A percentile compares a stretch with the other conserved stretches of the same genome.
These are phyloP conservation scores for Tardiomyces blankii DNA, from an alignment of 1,139 yeast genomes.

Conservation along the genomic window DNA sequence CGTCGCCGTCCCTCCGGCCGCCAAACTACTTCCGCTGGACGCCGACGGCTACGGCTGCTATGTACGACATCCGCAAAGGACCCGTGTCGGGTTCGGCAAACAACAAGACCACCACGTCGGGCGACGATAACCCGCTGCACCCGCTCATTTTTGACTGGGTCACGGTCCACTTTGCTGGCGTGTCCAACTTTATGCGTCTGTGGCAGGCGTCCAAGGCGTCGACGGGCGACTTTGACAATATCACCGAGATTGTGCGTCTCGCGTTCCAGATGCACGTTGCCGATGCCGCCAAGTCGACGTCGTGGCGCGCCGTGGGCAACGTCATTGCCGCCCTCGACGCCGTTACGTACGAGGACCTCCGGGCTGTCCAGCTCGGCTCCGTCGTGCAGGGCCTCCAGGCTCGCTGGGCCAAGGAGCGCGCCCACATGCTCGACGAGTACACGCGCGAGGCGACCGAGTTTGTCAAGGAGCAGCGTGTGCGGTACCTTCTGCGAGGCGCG, in stretches of 20 bases:
- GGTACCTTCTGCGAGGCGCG: conserved; percentile 63
- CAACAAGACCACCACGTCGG: background rate
- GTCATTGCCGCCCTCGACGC: conserved; percentile 25
- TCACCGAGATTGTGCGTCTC: conserved; percentile 31
- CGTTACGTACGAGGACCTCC: conserved; percentile 39
- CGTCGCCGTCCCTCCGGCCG: conserved; percentile 14
- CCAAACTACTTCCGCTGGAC: conserved; percentile 11
- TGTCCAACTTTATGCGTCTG: conserved; percentile 46
- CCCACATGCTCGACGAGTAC: conserved; percentile 41
- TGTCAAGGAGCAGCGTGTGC: conserved; percentile 68
- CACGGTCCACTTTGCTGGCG: conserved; percentile 42
- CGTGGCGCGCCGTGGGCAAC: conserved; percentile 10
- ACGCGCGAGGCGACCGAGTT: conserved; percentile 56
- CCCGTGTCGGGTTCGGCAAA: background rate
- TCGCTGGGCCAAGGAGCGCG: conserved; percentile 30
- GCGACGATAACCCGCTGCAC: conserved; percentile 21
- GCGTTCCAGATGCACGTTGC: conserved; percentile 25
- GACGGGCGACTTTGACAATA: conserved; percentile 38
- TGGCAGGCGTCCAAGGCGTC: conserved; percentile 64
- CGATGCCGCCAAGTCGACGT: conserved; percentile 14
- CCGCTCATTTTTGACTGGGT: conserved; percentile 45
- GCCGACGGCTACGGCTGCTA: conserved; percentile 12
- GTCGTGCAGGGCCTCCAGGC: conserved; percentile 28
- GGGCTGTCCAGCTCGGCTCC: conserved; percentile 42
- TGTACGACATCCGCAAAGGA: background rate